These are phyloP conservation scores for Boletus mariae DNA, from an alignment of 1,284 basidiomycete species.

Conservation along the genomic window DNA sequence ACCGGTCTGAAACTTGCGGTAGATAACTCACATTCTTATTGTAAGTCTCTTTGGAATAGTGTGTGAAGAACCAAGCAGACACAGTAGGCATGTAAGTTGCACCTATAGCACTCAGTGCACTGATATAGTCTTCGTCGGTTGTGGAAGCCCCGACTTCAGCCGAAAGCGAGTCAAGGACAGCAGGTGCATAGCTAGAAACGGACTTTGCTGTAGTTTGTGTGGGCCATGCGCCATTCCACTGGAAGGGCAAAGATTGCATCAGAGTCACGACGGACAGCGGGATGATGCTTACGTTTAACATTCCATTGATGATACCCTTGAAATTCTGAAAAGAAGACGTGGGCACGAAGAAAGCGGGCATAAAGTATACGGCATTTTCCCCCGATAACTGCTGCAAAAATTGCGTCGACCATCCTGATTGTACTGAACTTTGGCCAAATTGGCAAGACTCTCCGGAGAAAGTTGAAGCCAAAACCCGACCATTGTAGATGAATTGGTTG, in stretches of 20 bases:
- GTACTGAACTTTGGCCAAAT: conserved; percentile 56
- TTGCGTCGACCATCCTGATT: conserved; percentile 56
- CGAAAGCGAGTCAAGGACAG: conserved; percentile 36
- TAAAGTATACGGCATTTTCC: conserved; percentile 52
- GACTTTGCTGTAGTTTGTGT: conserved; percentile 47
- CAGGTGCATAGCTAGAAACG: conserved; percentile 28
- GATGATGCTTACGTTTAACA: conserved; percentile 48
- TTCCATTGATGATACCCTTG: conserved; percentile 51
- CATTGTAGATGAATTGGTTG: conserved; percentile 59
- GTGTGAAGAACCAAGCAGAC: conserved; percentile 80
- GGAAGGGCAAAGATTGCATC: not conserved
- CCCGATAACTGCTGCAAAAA: conserved; percentile 49
- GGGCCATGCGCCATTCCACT: conserved; percentile 73
- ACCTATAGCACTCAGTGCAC: conserved; percentile 34
- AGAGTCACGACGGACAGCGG: conserved; percentile 1
- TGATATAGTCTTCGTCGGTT: conserved; percentile 46
- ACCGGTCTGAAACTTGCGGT: not conserved
- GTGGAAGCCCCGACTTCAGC: conserved; percentile 44
- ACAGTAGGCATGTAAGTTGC: conserved; percentile 41
- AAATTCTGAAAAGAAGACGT: conserved; percentile 49
- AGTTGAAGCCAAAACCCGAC: conserved; percentile 67
- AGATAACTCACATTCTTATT: conserved; percentile 71
- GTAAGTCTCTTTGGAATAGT: conserved; percentile 60
- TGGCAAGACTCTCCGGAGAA: conserved; percentile 76
- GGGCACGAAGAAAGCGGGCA: conserved; percentile 65